Percentiles rank a stretch among this genome's conserved stretches.
Evolutionary conservation across 2,329 filamentous ascomycete genomes (phyloP).

Genomic region (Aureobasidium sp.): DNA sequence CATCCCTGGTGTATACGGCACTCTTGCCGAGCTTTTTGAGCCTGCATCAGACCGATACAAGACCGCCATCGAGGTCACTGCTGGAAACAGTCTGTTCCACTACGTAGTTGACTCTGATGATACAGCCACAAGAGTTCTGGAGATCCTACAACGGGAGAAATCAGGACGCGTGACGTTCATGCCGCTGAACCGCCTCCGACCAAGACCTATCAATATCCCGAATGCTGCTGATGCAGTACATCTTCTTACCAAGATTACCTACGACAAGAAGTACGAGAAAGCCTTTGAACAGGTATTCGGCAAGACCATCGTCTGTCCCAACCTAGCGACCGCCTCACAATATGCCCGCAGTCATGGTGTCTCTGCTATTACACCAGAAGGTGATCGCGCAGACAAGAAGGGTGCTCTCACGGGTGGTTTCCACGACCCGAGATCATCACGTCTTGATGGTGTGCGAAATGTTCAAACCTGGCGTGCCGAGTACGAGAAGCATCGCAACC

Average conservation of each 20-base stretch:
- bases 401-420: slow-evolving; percentile 94
- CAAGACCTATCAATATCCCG: slow-evolving; percentile 63
- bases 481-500: slow-evolving; percentile 57
- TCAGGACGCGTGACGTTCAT: slow-evolving; percentile 90
- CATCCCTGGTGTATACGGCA: slow-evolving; percentile 83
- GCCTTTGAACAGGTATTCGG: slow-evolving; percentile 95
- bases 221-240: slow-evolving; percentile 81
- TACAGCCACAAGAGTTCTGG: slow-evolving; percentile 74
- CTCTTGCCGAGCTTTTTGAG: slow-evolving; percentile 76
- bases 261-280: slow-evolving; percentile 65
- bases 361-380: slow-evolving; percentile 87
- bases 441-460: slow-evolving; percentile 73
- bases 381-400: slow-evolving; percentile 89
- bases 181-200: slow-evolving; percentile 74
- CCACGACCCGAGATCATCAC: slow-evolving; percentile 76
- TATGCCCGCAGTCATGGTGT: slow-evolving; percentile 89
- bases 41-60: slow-evolving; percentile 78
- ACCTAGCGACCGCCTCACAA: slow-evolving; percentile 75
- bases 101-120: slow-evolving; percentile 90
- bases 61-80: slow-evolving; percentile 84
- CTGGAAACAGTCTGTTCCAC: slow-evolving; percentile 87
- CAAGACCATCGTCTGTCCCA: slow-evolving; percentile 89
- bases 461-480: slow-evolving; percentile 68
- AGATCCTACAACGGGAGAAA: slow-evolving; percentile 67
- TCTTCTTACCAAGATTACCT: slow-evolving; percentile 76